Evolutionary conservation across 768 basidiomycete genomes (phyloP).

Genomic region (Lactarius sp.): DNA sequence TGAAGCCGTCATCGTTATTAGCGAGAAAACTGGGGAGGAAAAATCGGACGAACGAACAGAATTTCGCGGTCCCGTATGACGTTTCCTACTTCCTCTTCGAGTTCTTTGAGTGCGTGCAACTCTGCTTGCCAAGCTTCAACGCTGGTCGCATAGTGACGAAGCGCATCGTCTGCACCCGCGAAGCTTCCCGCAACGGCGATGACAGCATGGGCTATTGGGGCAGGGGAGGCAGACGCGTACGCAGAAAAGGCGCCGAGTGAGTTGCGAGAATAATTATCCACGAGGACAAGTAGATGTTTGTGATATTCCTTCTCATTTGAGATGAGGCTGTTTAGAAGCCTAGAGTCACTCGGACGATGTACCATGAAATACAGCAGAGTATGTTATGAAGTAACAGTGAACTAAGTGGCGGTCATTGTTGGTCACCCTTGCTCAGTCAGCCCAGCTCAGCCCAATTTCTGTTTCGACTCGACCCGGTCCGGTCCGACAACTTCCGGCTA

Average conservation of each 20-base stretch:
- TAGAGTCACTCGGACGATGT: conserved; percentile 67
- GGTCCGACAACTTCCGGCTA: background rate
- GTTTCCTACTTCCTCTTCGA: conserved; percentile 70
- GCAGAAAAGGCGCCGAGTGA: conserved; percentile 65
- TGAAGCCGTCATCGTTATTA: conserved; percentile 29
- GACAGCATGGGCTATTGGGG: conserved; percentile 48
- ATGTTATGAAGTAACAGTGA: background rate
- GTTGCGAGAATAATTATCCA: conserved; percentile 49
- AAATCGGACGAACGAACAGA: conserved; percentile 42
- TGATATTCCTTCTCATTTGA: conserved; percentile 67
- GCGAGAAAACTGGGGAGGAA: background rate
- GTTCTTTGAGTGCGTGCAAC: conserved; percentile 52
- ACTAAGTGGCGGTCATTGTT: background rate
- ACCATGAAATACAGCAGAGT: conserved; percentile 44
- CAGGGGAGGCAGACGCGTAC: conserved; percentile 64
- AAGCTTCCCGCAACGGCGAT: conserved; percentile 53
- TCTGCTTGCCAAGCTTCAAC: conserved; percentile 64
- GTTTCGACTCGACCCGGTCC: background rate
- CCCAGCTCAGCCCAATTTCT: background rate
- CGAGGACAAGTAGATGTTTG: conserved; percentile 51
- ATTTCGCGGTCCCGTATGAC: conserved; percentile 76
- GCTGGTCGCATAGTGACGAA: conserved; percentile 52
- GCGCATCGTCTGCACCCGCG: conserved; percentile 62
- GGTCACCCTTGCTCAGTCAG: background rate
- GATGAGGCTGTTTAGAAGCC: conserved; percentile 64